Evolutionary conservation across 1,284 basidiomycete genomes (phyloP).

Genomic region (Tausonia pullulans): DNA sequence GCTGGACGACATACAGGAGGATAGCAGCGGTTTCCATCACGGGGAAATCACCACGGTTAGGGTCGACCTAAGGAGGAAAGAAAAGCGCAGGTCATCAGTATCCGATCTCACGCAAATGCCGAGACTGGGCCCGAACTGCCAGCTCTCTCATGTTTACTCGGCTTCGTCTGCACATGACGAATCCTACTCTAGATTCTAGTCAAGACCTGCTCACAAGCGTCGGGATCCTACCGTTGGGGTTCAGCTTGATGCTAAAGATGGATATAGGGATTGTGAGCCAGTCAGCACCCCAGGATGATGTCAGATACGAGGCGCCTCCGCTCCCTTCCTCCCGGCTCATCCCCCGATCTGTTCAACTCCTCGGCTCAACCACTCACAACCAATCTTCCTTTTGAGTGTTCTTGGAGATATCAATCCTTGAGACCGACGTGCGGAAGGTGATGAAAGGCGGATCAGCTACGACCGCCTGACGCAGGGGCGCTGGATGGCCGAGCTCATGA

Average conservation of each 20-base stretch:
- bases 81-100: neutral
- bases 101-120: no score
- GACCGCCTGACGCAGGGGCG: no score
- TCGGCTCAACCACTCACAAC: slow-evolving; percentile 38
- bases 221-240: slow-evolving; percentile 56
- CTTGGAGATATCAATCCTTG: slow-evolving; percentile 40
- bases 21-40: slow-evolving; percentile 62
- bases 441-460: no score
- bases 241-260: slow-evolving; percentile 35
- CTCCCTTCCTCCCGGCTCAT: no score
- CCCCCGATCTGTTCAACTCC: no score
- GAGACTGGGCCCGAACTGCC: no score
- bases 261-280: neutral
- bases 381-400: slow-evolving; percentile 48
- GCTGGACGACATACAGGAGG: slow-evolving; percentile 49
- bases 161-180: no score
- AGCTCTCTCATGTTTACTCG: no score
- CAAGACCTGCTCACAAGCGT: slow-evolving; percentile 29
- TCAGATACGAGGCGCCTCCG: neutral
- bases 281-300: neutral
- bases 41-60: slow-evolving; percentile 42
- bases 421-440: no score
- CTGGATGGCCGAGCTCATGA: no score
- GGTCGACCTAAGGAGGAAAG: slow-evolving; percentile 33
- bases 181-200: slow-evolving; percentile 19